Percentiles rank a stretch among this genome's conserved stretches.
phyloP scores from a whole-genome alignment of 495 filamentous ascomycete species.

The Penicillium egyptiacum region DNA sequence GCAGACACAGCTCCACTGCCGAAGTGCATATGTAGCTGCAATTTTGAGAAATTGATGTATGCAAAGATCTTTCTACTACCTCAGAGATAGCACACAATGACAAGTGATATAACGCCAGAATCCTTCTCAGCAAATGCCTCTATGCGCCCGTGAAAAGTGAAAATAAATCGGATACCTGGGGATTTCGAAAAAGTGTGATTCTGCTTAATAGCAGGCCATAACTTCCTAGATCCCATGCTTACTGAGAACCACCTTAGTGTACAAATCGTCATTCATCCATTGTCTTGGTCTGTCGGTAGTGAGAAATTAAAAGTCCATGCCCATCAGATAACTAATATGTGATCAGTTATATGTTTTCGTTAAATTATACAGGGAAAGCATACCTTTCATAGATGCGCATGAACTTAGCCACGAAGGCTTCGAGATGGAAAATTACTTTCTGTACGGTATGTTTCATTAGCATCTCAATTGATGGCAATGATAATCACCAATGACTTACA shows the following conservation, averaged over 20 bases:
- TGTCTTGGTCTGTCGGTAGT: constrained; percentile 16
- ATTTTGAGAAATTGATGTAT: background rate
- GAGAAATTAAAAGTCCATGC: constrained; percentile 68
- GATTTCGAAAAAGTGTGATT: background rate
- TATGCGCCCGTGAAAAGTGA: constrained; percentile 17
- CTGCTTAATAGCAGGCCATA: background rate
- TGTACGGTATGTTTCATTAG: constrained; percentile 32
- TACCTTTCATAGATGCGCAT: constrained; percentile 90
- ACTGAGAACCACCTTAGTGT: constrained; percentile 17
- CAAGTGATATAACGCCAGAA: constrained; percentile 12
- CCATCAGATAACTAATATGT: constrained; percentile 72
- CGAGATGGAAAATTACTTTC: constrained; percentile 97
- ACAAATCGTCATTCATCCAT: constrained; percentile 40
- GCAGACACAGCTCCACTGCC: background rate
- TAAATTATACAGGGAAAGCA: constrained; percentile 10
- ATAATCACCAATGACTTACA: constrained; percentile 33
- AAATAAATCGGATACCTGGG: background rate
- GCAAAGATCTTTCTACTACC: background rate
- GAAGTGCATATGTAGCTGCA: background rate
- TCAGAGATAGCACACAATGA: constrained; percentile 3
- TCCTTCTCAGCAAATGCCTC: constrained; percentile 16
- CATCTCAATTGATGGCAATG: background rate
- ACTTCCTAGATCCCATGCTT: background rate
- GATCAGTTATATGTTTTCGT: constrained; percentile 22
- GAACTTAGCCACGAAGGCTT: constrained; percentile 97